Evolutionary conservation across 441 rosid species (phyloP).

Genomic region (Pelargonium myrrhifolium): DNA sequence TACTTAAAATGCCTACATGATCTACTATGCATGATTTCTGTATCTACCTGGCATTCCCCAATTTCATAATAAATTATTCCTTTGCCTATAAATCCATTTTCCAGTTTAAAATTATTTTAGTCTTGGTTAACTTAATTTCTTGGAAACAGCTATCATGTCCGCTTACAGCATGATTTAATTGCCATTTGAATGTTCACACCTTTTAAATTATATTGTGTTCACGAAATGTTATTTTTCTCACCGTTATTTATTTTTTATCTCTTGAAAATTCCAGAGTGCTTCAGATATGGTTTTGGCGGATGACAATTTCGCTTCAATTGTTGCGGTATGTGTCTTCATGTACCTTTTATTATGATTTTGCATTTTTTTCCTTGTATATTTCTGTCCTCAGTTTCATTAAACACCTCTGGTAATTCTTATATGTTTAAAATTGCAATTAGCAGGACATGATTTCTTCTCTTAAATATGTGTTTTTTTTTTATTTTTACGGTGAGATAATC

Average conservation of each 20-base stretch:
- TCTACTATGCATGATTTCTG: conserved; percentile 4
- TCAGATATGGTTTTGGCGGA: conserved; percentile 99
- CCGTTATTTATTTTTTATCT: conserved; percentile 21
- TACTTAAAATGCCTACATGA: neutral
- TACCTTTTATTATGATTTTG: conserved; percentile 10
- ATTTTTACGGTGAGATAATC: neutral
- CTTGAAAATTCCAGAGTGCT: conserved; percentile 62
- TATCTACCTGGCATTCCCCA: neutral
- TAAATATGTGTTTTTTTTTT: neutral
- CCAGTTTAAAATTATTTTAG: no score
- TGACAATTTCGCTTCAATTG: conserved; percentile 95
- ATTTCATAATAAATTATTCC: no score
- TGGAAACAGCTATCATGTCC: no score
- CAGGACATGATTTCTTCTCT: neutral
- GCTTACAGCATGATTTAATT: no score
- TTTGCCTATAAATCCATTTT: no score
- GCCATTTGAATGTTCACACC: no score
- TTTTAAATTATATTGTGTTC: neutral
- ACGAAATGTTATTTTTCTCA: conserved; percentile 9
- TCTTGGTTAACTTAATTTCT: no score
- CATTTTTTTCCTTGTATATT: conserved; percentile 11
- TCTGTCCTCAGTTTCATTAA: neutral
- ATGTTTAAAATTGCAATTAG: neutral
- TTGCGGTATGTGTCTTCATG: conserved; percentile 53
- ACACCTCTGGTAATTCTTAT: neutral